Evolutionary conservation across 345 rosid species (phyloP).

Genomic region (Gynandropsis gynandra): DNA sequence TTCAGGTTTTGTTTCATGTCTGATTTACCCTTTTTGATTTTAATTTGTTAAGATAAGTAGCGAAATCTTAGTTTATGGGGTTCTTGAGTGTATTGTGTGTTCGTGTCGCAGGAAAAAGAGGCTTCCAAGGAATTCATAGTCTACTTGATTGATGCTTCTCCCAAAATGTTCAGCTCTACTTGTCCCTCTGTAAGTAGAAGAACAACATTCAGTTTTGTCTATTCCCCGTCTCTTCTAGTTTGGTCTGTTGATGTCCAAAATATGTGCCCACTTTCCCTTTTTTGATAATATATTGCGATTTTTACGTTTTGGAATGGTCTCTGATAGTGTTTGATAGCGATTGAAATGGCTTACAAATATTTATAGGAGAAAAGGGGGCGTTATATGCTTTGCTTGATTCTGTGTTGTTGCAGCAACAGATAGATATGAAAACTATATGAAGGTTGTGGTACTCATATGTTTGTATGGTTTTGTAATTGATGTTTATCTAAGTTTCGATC

Average conservation of each 20-base stretch:
- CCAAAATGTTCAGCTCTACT: conserved; percentile 63
- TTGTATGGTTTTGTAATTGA: not conserved
- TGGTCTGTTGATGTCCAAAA: too few relatives aligned
- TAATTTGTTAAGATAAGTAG: not conserved
- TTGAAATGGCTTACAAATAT: too few relatives aligned
- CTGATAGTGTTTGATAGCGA: too few relatives aligned
- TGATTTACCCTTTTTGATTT: not conserved
- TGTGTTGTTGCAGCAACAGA: not conserved
- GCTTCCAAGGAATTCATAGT: conserved; percentile 67
- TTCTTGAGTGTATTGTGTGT: conserved; percentile 5
- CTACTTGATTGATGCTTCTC: conserved; percentile 81
- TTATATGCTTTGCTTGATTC: not conserved
- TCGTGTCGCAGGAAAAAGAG: conserved; percentile 42
- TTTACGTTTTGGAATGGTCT: too few relatives aligned
- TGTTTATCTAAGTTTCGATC: not conserved
- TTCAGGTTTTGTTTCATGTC: conserved; percentile 34
- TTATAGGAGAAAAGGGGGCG: too few relatives aligned
- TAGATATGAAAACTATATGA: not conserved
- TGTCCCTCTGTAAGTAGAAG: conserved; percentile 42
- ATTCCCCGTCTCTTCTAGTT: too few relatives aligned
- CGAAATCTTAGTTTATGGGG: conserved; percentile 9
- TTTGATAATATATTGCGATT: too few relatives aligned
- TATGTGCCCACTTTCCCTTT: too few relatives aligned
- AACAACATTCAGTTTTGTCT: not conserved
- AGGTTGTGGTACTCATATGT: too few relatives aligned